Evolutionary conservation across 176 grass and related monocot species (phyloP), one percentile per base, ranked within the genome.

Genomic region (Guadua angustifolia): DNA sequence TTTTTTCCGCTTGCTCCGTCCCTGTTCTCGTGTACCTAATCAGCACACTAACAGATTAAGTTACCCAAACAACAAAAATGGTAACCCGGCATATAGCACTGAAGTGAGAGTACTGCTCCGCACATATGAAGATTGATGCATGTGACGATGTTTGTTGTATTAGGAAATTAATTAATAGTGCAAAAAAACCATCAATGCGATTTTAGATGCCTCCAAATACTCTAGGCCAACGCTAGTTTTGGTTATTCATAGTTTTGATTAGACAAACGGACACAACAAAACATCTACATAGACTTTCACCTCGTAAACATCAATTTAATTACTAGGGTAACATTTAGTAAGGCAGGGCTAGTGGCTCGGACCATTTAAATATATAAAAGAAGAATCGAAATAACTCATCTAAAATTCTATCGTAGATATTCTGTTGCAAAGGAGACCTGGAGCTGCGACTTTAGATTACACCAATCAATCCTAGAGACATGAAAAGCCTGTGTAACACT

Each of bases 401-500:
- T 4, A 22, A 10, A 58, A 58, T 58, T 22, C 3, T 22, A n/a
- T 9, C 7, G 9, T 11, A 58, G 8, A 22, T 1, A 0, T 9
- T 58, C 10, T 58, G 55, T 22, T 22, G 56, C 21, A 0, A 22
- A 11, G 21, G 21, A 24, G 9, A 12, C n/a, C 21, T 58, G 9
- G n/a, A 58, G 5, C n/a, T 17, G 9, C 6, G 49, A 7, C 7
- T 29, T 72, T 7, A 50, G 0, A 25, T 9, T 25, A 15, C 43
- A 49, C 13, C 21, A 17, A 47, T 57, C 19, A 2, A n/a, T n/a
- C 64, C 64, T 67, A 15, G 10, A 21, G 45, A n/a, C 40, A 44
- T 4, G 5, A 17, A 22, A 42, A 40, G 40, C 80, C 8, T 63
- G 80, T 79, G 75, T 79, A 79, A 51, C n/a, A 5, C 58, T 32